Conservation (phyloP, 1,284 basidiomycete genomes). For the Austropuccinia psidii region DNA sequence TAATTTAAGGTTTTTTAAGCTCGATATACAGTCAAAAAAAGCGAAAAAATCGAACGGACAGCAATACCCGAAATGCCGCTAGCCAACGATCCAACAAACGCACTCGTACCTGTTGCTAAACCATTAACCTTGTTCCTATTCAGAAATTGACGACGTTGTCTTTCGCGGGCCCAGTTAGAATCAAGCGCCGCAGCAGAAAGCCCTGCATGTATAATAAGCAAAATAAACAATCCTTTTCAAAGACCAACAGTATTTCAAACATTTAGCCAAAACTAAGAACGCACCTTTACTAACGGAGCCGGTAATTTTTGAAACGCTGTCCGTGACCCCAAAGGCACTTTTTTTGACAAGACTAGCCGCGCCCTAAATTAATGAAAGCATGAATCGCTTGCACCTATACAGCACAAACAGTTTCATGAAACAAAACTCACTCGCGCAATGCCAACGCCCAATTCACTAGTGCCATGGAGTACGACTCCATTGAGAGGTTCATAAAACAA, state of each 20-base stretch:
- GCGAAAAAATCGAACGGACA: slow-evolving; percentile 52
- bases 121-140: slow-evolving; percentile 37
- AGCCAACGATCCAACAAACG: slow-evolving; percentile 84
- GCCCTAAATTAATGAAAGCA: slow-evolving; percentile 60
- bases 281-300: slow-evolving; percentile 91
- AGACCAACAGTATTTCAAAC: too few species aligned
- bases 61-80: slow-evolving; percentile 94
- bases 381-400: slow-evolving; percentile 24
- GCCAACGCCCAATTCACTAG: slow-evolving; percentile 90
- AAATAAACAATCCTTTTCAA: slow-evolving; percentile 77
- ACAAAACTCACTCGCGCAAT: slow-evolving; percentile 68
- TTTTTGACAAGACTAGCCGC: slow-evolving; percentile 99
- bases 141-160: slow-evolving; percentile 35
- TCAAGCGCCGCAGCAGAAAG: slow-evolving; percentile 37
- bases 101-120: slow-evolving; percentile 76
- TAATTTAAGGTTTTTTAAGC: slow-evolving; percentile 16
- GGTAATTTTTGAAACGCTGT: slow-evolving; percentile 94
- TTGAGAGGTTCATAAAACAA: slow-evolving; percentile 99
- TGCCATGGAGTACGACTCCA: slow-evolving; percentile 93
- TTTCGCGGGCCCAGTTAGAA: slow-evolving; percentile 36
- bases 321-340: slow-evolving; percentile 91
- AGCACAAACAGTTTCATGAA: not conserved
- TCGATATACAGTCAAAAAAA: too few species aligned
- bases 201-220: slow-evolving; percentile 51
- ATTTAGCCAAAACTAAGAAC: too few species aligned